Base-by-base conservation (phyloP, 2,329 filamentous ascomycete genomes). In the Fusarium sp. region DNA sequence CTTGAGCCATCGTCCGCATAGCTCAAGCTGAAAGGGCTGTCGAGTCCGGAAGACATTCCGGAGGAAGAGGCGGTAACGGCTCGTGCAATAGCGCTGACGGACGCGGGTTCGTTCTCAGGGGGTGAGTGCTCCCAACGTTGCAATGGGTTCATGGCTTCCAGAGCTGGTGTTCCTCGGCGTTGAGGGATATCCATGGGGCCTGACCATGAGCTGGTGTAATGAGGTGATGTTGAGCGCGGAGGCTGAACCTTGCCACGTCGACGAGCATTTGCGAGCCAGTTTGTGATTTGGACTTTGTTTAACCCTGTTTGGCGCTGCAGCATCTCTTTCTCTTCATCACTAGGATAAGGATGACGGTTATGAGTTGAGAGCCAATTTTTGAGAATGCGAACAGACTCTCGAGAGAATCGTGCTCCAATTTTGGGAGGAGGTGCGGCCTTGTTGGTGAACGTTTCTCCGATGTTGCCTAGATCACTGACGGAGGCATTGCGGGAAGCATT, bases 241-340 rank as follows among this genome's bases (percentile, higher is more conserved):
- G 89, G 86, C 54, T 91, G 90, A 62, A 93, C 90, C 84, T 97
- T 98, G 77, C 93, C 92, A 71, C 95, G 89, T 64, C 95, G 90
- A 48, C 95, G 91, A 65, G 94, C 94, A 82, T 98, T 98, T 67
- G 95, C 95, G 53, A 98, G 90, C 95, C 95, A 98, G 80, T 97
- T 97, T 17, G 92, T 92, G 76, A 98, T 96, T 79, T 98, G 95
- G 20, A 88, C 92, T 77, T 94, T 90, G 80, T 90, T 95, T 45
- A 98, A 86, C 13, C 94, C 94, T 2, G 95, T 98, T 76, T 93
- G 89, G 53, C 89, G 87, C 81, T 94, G 92, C 32, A 98, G 86
- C 70, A 90, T 88, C 74, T 95, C 93, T 79, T 96, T 97, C 80
- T 98, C 94, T 66, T 94, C 91, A 48, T 97, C 94, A 39, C 90